Evolutionary conservation across 352 stramenopile species (phyloP), one percentile per base, ranked within the genome.

Genomic region (Chrysophaeum taylorii): DNA sequence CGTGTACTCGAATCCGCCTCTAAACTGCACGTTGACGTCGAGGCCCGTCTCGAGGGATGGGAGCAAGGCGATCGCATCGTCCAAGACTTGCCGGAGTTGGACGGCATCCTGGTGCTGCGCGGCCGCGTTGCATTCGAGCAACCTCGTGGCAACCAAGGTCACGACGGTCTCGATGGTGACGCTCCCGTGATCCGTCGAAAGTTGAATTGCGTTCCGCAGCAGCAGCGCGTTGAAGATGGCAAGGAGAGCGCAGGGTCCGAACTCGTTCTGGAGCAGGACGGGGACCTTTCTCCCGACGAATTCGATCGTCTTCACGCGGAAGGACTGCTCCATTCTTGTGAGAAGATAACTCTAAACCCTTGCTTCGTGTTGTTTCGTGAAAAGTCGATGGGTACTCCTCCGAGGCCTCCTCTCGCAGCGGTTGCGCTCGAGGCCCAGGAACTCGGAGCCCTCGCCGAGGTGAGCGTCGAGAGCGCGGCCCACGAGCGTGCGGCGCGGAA

Each of bases 11-110:
- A 84, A 76, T 64, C 78, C 93, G 70, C 83, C 86, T 39, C 90
- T 91, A 76, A 99, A 99, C 70, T 90, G 91, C 48, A 97, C 91
- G 79, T 99, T 99, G 16, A 99, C 93, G 74, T 99, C 95, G 64
- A 99, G 87, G 0, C 95, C 95, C 71, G 94, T 89, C 50, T 96
- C 83, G 36, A 99, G 84, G 42, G 82, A 90, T 12, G 94, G 94
- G 54, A 99, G 80, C 38, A 98, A 73, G 41, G 85, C 75, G 14
- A 93, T 77, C 0, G 97, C 87, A 70, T 96, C 90, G 39, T 92
- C 57, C 14, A 97, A 77, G 35, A 76, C 73, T 53, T 74, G 57
- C 1, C 76, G 68, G 25, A 35, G 15, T 35, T 76, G n/a, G 33
- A 66, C 43, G 5, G 54, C n/a, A 23, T 14, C 37, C 38, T 63